Evolutionary conservation across 1,139 yeast genomes (phyloP), one percentile per base, ranked within the genome.

Genomic region (Sugiyamaella xylanicola): DNA sequence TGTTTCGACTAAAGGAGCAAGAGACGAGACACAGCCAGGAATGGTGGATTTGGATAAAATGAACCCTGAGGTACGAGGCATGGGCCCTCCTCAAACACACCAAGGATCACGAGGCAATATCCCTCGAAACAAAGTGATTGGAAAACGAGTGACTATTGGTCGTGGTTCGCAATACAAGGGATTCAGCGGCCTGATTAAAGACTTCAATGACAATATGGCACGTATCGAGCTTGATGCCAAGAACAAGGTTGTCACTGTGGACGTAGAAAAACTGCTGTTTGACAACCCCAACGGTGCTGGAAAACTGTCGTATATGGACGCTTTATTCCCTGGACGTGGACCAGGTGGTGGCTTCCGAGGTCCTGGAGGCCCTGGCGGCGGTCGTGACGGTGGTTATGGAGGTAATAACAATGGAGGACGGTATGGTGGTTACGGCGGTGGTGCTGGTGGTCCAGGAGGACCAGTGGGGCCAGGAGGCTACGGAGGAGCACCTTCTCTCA

Each of bases 201-300:
- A 93, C 68, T 89, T 96, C 13, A 95, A 91, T 64, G 99, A 95
- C 59, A 86, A 86, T 19, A 82, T 80, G 65, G 98, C 98, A 2
- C 82, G 98, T 59, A 87, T 93, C 48, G 99, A 93, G 73, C 80
- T 93, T 62, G 98, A 93, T 71, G 88, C 97, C 39, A 92, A 91
- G 66, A 86, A 86, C 67, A 95, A 93, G 71, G 88, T 86, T 59
- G 84, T 92, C 61, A 90, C 93, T 61, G 91, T 93, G 40, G 86
- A 84, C 64, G 92, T 92, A 68, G 80, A 82, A 40, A 87, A 84
- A 68, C 79, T 93, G 65, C 80, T 87, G 63, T 89, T 91, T 60
- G 80, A 85, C 64, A 79, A 83, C 50, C 76, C 82, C 37, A 86
- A 86, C 50, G 58, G 56, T 9, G 78, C 87, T 46, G 82, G 84